These are phyloP conservation scores for Alnus rubra DNA, from an alignment of 306 rosid genomes.

Conservation along the genomic window DNA sequence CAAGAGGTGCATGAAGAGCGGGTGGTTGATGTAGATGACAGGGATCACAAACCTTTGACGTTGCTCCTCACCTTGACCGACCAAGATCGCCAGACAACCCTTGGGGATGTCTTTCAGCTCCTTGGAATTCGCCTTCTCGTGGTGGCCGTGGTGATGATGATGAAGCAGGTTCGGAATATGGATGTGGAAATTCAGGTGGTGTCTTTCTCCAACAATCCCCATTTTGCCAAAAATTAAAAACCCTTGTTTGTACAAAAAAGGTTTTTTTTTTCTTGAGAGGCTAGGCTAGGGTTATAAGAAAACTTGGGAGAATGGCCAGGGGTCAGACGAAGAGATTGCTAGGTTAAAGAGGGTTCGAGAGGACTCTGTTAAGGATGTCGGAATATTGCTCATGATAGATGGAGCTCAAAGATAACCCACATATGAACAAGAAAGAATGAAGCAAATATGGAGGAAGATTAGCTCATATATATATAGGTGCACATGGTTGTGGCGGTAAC, in stretches of 20 bases:
- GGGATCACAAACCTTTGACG: constrained; percentile 74
- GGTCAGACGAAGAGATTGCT: constrained; percentile 80
- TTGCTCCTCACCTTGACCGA: constrained; percentile 74
- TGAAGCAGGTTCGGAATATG: constrained; percentile 45
- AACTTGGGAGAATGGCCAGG: constrained; percentile 84
- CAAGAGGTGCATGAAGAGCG: constrained; percentile 65
- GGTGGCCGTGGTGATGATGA: constrained; percentile 36
- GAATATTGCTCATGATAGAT: constrained; percentile 86
- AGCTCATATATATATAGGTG: constrained; percentile 31
- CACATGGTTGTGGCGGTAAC: not conserved
- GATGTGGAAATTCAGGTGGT: constrained; percentile 49
- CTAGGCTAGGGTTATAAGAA: constrained; percentile 48
- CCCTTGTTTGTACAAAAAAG: not conserved
- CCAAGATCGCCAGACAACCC: constrained; percentile 71
- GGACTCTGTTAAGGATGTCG: constrained; percentile 76
- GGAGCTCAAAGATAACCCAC: constrained; percentile 32
- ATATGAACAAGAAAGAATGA: constrained; percentile 27
- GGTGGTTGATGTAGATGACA: constrained; percentile 83
- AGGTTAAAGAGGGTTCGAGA: constrained; percentile 71
- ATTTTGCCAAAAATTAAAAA: constrained; percentile 24
- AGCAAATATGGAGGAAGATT: not conserved
- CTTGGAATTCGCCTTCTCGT: constrained; percentile 26
- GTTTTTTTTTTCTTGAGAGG: too few relatives aligned
- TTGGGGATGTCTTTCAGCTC: constrained; percentile 67
- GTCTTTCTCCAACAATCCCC: constrained; percentile 36